Conservation (phyloP, 1,139 yeast species). For the Saccharomyces pastorianus region DNA sequence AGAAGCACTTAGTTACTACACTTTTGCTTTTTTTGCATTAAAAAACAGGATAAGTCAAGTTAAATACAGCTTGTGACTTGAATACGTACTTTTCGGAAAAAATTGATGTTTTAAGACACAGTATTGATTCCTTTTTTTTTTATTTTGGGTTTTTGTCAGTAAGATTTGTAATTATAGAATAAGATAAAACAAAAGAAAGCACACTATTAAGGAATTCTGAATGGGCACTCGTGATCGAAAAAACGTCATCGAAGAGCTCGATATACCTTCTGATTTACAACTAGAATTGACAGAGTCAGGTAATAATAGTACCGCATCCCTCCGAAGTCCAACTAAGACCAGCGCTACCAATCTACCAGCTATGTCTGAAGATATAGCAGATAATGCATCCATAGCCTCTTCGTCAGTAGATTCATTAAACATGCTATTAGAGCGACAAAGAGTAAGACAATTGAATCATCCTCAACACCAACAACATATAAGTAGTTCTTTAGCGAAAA, state of each 20-base stretch:
- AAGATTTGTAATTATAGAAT: conserved; percentile 1
- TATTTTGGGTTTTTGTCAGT: background rate
- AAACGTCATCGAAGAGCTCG: conserved; percentile 19
- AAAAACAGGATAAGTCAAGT: background rate
- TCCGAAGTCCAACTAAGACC: background rate
- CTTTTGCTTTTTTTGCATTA: background rate
- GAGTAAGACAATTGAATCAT: conserved; percentile 34
- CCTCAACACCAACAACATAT: conserved; percentile 34
- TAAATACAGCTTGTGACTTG: background rate
- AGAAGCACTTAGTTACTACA: background rate
- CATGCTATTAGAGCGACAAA: conserved; percentile 34
- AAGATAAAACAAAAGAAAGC: background rate
- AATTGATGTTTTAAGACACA: background rate
- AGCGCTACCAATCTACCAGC: conserved; percentile 2
- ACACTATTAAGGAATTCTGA: conserved; percentile 5
- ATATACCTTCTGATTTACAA: conserved; percentile 25
- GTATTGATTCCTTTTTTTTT: background rate
- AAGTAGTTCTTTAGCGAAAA: background rate
- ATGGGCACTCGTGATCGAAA: background rate
- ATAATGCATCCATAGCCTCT: conserved; percentile 18
- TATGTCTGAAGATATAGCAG: conserved; percentile 8
- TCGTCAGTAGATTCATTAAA: conserved; percentile 37
- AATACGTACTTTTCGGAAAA: background rate
- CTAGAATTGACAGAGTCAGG: conserved; percentile 8
- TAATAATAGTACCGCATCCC: conserved; percentile 3